Base-by-base conservation (phyloP, 2,329 filamentous ascomycete species). In the Sclerotinia subarctica region DNA sequence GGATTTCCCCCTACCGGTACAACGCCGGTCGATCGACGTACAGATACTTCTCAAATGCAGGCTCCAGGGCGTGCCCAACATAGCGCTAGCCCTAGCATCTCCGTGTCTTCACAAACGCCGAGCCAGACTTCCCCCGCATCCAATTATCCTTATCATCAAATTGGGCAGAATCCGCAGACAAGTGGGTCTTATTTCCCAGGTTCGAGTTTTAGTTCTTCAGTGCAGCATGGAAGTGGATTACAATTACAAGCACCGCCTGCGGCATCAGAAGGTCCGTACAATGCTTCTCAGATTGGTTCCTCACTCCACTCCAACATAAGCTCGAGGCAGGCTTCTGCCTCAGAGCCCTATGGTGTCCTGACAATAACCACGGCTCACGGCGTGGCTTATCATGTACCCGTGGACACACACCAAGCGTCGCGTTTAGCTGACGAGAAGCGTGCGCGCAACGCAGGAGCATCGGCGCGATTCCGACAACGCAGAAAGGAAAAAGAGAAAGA, bases 381-480 rank as follows among this genome's bases (percentile, higher is more conserved):
- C 64, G 62, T 66, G 62, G 80, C 81, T 49, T 82, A 85, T 66
- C 81, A 84, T 71, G 87, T 94, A 60, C 88, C 89, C 19, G 88
- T 94, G 13, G 92, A 96, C 76, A 88, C 91, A 54, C 90, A 92
- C 73, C 90, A 92, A 74, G 93, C 90, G 17, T 96, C 93, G 17
- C 90, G 89, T 72, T 88, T 92, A 74, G 91, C 92, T 51, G 91
- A 95, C 75, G 92, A 96, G 78, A 96, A 95, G 80, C 85, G 93
- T 67, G 89, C 90, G 77, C 86, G 92, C 64, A 96, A 96, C 75
- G 93, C 93, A 52, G 91, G 91, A 59, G 93, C 93, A 7, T 96
- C 92, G 68, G 92, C 92, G 59, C 85, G 93, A 69, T 95, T 96
- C 72, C 86, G 93, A 67, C 87, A 89, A 75, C 86, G 93, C 69